Evolutionary conservation across 2,329 filamentous ascomycete species (phyloP).

Genomic region (Sclerotinia subarctica): DNA sequence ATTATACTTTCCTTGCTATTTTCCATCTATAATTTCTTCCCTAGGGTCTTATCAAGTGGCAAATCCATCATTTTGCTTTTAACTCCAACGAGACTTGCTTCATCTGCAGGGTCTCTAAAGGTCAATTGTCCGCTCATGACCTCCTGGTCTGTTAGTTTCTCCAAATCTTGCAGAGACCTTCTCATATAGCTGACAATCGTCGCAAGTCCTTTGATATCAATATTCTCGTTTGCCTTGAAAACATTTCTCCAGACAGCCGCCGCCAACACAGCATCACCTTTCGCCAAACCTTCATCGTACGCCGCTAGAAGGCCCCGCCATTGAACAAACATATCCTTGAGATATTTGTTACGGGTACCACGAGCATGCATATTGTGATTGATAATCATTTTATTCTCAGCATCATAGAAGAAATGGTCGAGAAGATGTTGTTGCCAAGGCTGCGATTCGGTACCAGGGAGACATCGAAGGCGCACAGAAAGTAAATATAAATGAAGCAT

Average conservation of each 20-base stretch:
- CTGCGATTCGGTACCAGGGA: slow-evolving; percentile 65
- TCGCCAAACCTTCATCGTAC: slow-evolving; percentile 77
- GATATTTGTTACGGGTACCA: slow-evolving; percentile 59
- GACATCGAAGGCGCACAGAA: slow-evolving; percentile 75
- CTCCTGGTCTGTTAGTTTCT: slow-evolving; percentile 51
- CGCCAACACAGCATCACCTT: slow-evolving; percentile 73
- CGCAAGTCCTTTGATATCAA: slow-evolving; percentile 59
- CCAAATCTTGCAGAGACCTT: slow-evolving; percentile 52
- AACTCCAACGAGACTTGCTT: slow-evolving; percentile 40
- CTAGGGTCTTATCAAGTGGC: slow-evolving; percentile 34
- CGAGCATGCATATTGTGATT: slow-evolving; percentile 67
- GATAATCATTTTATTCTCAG: slow-evolving; percentile 78
- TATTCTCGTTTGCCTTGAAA: slow-evolving; percentile 68
- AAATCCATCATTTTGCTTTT: slow-evolving; percentile 43
- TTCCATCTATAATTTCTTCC: slow-evolving; percentile 36
- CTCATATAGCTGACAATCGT: slow-evolving; percentile 62
- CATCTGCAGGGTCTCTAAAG: slow-evolving; percentile 47
- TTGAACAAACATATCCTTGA: slow-evolving; percentile 88
- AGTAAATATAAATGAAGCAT: slow-evolving; percentile 96
- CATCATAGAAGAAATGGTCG: slow-evolving; percentile 92
- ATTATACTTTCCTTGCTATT: slow-evolving; percentile 11
- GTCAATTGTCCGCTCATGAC: slow-evolving; percentile 47
- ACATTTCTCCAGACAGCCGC: slow-evolving; percentile 91
- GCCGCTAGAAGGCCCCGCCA: slow-evolving; percentile 85
- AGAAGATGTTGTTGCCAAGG: slow-evolving; percentile 87